These are phyloP conservation scores for Alternaria angustiovoidea DNA, from an alignment of 2,329 filamentous ascomycete species.

Conservation along the genomic window DNA sequence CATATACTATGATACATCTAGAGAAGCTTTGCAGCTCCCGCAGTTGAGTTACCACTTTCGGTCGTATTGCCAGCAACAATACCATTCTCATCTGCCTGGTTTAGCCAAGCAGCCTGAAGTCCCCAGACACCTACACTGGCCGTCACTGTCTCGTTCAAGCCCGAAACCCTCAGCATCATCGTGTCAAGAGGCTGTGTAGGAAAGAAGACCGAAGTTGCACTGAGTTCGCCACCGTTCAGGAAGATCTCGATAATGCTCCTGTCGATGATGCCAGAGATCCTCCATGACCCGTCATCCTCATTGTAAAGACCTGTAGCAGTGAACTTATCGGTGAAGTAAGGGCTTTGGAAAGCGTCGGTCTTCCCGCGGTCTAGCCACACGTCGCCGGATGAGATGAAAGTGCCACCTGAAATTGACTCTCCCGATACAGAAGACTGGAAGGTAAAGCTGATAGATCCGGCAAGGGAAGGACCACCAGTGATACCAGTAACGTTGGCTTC, in stretches of 20 bases:
- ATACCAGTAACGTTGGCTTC: constrained; percentile 62
- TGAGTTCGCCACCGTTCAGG: constrained; percentile 60
- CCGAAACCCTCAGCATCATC: constrained; percentile 43
- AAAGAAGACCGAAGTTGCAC: constrained; percentile 62
- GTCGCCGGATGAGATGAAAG: constrained; percentile 57
- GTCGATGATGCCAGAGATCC: constrained; percentile 62
- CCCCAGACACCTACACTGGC: constrained; percentile 53
- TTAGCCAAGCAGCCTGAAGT: constrained; percentile 51
- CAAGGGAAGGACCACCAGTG: constrained; percentile 38
- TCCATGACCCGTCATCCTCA: constrained; percentile 43
- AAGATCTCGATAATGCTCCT: constrained; percentile 65
- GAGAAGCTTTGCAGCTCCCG: constrained; percentile 7
- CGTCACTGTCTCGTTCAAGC: constrained; percentile 46
- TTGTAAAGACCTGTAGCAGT: constrained; percentile 43
- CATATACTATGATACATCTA: neutral
- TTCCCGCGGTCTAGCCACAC: constrained; percentile 61
- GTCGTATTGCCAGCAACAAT: constrained; percentile 50
- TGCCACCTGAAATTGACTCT: constrained; percentile 61
- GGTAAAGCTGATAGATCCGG: constrained; percentile 60
- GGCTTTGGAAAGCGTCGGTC: constrained; percentile 60
- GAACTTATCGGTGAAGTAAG: constrained; percentile 66
- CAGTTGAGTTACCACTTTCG: neutral
- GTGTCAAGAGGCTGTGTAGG: constrained; percentile 54
- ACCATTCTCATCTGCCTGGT: constrained; percentile 34
- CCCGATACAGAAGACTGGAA: constrained; percentile 60